phyloP scores from a whole-genome alignment of 116 monocot species.

The Posidonia oceanica region DNA sequence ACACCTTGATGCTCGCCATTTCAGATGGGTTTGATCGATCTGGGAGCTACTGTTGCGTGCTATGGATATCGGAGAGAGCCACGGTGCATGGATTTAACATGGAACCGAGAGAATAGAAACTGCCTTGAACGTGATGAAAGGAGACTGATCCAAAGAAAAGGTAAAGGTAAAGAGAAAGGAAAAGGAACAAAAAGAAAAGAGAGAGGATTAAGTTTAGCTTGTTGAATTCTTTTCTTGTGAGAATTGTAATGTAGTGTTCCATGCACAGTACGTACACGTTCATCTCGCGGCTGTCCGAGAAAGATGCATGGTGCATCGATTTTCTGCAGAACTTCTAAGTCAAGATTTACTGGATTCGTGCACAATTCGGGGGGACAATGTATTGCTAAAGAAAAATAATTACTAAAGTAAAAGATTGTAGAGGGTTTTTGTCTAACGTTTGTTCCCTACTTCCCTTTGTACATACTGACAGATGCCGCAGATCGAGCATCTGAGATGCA shows the following conservation, averaged over 20 bases:
- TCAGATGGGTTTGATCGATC: neutral
- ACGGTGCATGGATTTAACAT: conserved; percentile 3
- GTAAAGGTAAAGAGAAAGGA: neutral
- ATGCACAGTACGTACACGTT: too few species aligned
- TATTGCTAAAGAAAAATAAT: too few species aligned
- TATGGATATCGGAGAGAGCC: neutral
- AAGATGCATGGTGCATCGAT: too few species aligned
- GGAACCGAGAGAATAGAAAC: conserved; percentile 2
- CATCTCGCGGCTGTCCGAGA: too few species aligned
- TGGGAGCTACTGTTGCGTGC: neutral
- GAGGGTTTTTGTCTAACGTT: too few species aligned
- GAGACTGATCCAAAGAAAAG: neutral
- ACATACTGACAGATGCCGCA: too few species aligned
- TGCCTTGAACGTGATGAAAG: conserved; percentile 7
- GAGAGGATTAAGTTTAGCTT: conserved; percentile 6
- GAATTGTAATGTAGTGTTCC: neutral
- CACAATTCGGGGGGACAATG: too few species aligned
- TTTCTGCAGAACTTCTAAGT: too few species aligned
- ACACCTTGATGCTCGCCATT: conserved; percentile 25
- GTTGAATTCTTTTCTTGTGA: neutral
- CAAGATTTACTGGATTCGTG: too few species aligned
- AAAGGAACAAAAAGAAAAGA: conserved; percentile 2
- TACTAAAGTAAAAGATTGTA: too few species aligned
- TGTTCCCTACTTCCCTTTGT: too few species aligned
- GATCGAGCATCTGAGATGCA: too few species aligned